Evolutionary conservation across 2,329 filamentous ascomycete genomes (phyloP).

Genomic region (Bipolaris oryzae): DNA sequence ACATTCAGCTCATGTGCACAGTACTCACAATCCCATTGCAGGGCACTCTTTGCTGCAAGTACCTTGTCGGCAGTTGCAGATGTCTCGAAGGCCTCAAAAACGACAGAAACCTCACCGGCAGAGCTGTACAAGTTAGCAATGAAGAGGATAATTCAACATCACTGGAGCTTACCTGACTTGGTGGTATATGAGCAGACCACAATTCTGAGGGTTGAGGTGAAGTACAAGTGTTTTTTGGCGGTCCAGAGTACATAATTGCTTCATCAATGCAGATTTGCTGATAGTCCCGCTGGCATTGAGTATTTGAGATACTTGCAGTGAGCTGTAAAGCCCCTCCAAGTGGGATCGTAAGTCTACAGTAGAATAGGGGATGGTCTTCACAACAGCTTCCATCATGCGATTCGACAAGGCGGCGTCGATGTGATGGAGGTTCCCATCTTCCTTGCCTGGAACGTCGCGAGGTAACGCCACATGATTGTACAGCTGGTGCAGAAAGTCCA

Average conservation of each 20-base stretch:
- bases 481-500: slow-evolving; percentile 30
- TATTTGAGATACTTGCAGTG: slow-evolving; percentile 23
- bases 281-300: slow-evolving; percentile 34
- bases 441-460: slow-evolving; percentile 46
- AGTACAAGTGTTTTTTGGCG: slow-evolving; percentile 48
- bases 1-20: neutral
- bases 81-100: slow-evolving; percentile 68
- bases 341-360: slow-evolving; percentile 10
- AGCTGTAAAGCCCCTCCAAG: slow-evolving; percentile 23
- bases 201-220: slow-evolving; percentile 58
- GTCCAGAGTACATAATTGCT: slow-evolving; percentile 25
- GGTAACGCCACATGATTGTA: slow-evolving; percentile 50
- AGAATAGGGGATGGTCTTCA: slow-evolving; percentile 20
- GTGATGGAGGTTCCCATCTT: slow-evolving; percentile 35
- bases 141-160: neutral
- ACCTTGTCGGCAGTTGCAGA: slow-evolving; percentile 61
- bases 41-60: slow-evolving; percentile 57
- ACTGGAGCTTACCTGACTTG: slow-evolving; percentile 40
- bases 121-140: slow-evolving; percentile 16
- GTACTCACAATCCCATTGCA: slow-evolving; percentile 59
- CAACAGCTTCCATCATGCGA: slow-evolving; percentile 37
- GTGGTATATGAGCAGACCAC: slow-evolving; percentile 53
- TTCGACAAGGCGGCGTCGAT: slow-evolving; percentile 39
- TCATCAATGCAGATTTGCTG: slow-evolving; percentile 27
- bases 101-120: slow-evolving; percentile 26